Evolutionary conservation across 163 green algal genomes (phyloP), one percentile per base, ranked within the genome.

Genomic region (Smithsoniella earleae): DNA sequence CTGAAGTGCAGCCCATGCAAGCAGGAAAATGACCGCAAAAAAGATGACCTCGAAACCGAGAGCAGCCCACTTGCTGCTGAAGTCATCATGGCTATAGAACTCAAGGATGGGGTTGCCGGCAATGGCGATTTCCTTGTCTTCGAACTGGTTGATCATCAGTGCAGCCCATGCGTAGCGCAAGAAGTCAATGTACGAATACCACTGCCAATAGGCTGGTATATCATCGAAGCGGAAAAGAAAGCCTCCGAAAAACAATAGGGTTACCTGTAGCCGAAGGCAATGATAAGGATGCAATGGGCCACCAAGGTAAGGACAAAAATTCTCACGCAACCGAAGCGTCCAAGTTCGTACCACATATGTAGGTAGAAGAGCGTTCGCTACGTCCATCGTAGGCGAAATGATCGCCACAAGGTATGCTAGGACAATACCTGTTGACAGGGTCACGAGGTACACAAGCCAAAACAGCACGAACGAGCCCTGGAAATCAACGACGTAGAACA

Each of bases 211-310:
- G 2, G 43, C 49, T 1, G 86, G 85, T 38, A 93, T 93, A 44
- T 82, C 73, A 37, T 83, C 74, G 40, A 80, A 86, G 27, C 78
- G 80, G 69, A 92, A 79, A 20, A 93, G 78, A 77, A 89, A 89
- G 74, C 85, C 85, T 20, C 69, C 79, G 74, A 92, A 95, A 77
- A 94, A 93, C 10, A 94, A 83, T 55, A 91, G 78, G 20, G 83
- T 88, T 16, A 85, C 58, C 58, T 69, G 58, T 49, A 13, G 10
- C 40, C 13, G 40, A 49, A 22, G 40, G 10, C 13, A 49, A 49
- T 49, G 40, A 49, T 49, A 13, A 49, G 10, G 13, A 10, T 49
- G 40, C 40, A 49, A 49, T 49, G 10, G 40, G 40, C 40, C 40
- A 13, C 40, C 40, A 10, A 49, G 40, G 40, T 22, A 49, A 10